Percentiles rank a stretch among this genome's conserved stretches.
Evolutionary conservation across 2,329 filamentous ascomycete species (phyloP).

Genomic region (Epichloe glyceriae): DNA sequence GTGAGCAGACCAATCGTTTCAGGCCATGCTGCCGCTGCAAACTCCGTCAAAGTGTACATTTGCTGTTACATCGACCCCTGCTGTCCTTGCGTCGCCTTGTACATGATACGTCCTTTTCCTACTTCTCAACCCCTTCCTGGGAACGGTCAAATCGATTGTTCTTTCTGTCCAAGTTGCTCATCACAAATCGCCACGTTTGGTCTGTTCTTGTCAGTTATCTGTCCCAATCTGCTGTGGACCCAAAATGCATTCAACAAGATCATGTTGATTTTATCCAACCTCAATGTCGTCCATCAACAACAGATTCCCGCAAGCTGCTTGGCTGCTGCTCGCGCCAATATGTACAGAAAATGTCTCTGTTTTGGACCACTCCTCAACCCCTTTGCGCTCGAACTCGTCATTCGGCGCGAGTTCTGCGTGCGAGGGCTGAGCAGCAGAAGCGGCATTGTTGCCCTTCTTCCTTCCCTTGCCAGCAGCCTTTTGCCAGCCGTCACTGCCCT

Average conservation of each 20-base stretch:
- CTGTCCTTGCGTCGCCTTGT: not conserved
- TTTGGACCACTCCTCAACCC: slow-evolving; percentile 23
- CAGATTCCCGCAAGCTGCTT: not conserved
- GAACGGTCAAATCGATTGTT: not conserved
- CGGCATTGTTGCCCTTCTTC: slow-evolving; percentile 36
- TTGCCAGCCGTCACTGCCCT: slow-evolving; percentile 44
- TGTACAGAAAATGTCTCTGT: not conserved
- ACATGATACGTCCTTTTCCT: not conserved
- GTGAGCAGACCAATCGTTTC: not conserved
- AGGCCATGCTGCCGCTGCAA: not conserved
- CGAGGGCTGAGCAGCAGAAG: slow-evolving; percentile 22
- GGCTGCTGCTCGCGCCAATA: not conserved
- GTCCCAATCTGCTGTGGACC: not conserved
- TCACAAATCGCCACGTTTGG: not conserved
- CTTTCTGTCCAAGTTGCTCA: not conserved
- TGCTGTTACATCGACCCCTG: not conserved
- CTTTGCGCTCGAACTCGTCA: slow-evolving; percentile 49
- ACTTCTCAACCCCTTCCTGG: not conserved
- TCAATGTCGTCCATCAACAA: slow-evolving; percentile 1
- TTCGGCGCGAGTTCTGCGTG: slow-evolving; percentile 43
- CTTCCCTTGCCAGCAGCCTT: slow-evolving; percentile 38
- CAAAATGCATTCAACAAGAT: slow-evolving; percentile 5
- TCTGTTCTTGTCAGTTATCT: slow-evolving; percentile 3
- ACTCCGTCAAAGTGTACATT: not conserved
- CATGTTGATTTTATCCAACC: slow-evolving; percentile 6